Evolutionary conservation across 208 protist genomes (phyloP).

Genomic region (Crithidia brevicula): DNA sequence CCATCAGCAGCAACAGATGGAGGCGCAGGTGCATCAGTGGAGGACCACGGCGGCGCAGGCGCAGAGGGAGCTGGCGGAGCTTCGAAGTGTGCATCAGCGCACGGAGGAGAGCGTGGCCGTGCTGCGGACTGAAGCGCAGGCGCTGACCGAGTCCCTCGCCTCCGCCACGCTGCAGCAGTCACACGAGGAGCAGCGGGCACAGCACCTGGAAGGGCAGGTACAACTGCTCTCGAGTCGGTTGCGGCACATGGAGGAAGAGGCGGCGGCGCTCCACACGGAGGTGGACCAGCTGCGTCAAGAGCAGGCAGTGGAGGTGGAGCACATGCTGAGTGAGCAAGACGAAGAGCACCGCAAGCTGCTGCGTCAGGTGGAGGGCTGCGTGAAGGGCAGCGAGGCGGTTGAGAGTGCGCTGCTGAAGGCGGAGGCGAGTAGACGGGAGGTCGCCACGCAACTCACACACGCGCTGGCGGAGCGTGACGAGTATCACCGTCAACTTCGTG

Average conservation of each 20-base stretch:
- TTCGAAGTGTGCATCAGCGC: conserved; percentile 33
- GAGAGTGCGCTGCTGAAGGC: conserved; percentile 39
- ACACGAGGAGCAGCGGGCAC: conserved; percentile 20
- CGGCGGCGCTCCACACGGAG: conserved; percentile 22
- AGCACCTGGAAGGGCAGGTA: conserved; percentile 6
- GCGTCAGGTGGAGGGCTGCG: conserved; percentile 47
- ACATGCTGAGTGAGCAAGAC: conserved; percentile 23
- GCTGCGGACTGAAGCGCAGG: conserved; percentile 22
- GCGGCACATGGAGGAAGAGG: conserved; percentile 11
- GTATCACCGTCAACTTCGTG: conserved; percentile 27
- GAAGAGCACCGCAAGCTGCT: conserved; percentile 22
- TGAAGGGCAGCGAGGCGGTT: conserved; percentile 44
- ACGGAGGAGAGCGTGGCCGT: conserved; percentile 28
- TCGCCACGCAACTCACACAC: conserved; percentile 22
- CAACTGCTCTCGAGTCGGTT: conserved; percentile 12
- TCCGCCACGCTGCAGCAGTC: conserved; percentile 17
- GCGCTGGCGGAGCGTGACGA: conserved; percentile 30
- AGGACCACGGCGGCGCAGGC: conserved; percentile 12
- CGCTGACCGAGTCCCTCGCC: conserved; percentile 22
- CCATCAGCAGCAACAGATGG: conserved; percentile 16
- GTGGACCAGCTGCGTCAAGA: conserved; percentile 18
- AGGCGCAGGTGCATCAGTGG: conserved; percentile 18
- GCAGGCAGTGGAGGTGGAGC: conserved; percentile 10
- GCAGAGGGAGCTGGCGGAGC: conserved; percentile 21
- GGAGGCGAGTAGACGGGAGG: conserved; percentile 30